These are phyloP conservation scores for Xylaria digitata DNA, from an alignment of 2,329 filamentous ascomycete genomes.

Conservation along the genomic window DNA sequence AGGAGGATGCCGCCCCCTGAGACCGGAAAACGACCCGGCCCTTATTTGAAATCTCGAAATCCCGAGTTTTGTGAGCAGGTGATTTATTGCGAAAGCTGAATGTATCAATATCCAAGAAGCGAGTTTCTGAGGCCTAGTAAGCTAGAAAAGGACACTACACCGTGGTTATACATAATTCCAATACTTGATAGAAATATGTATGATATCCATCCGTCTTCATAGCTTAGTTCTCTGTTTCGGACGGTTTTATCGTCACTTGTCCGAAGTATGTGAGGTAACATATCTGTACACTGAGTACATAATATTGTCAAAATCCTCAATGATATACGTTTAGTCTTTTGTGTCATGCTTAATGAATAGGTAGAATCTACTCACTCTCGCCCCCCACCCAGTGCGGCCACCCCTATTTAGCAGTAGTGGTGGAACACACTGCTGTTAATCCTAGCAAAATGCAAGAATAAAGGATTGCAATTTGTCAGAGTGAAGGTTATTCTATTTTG, in stretches of 20 bases:
- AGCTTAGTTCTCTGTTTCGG: background rate
- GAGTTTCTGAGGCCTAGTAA: constrained; percentile 10
- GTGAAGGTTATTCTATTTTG: constrained; percentile 23
- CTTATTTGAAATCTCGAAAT: background rate
- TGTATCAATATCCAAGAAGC: constrained; percentile 16
- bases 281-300: too few species aligned
- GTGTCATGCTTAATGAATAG: too few species aligned
- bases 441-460: background rate
- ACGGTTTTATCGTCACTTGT: background rate
- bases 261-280: background rate
- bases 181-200: constrained; percentile 15
- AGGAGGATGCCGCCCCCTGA: constrained; percentile 61
- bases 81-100: constrained; percentile 6
- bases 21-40: background rate
- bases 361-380: too few species aligned
- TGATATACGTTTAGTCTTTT: too few species aligned
- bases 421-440: background rate
- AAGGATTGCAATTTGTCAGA: constrained; percentile 10
- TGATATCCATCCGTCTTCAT: background rate
- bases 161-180: constrained; percentile 18
- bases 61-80: constrained; percentile 1
- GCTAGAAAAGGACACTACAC: constrained; percentile 5
- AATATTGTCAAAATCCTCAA: too few species aligned
- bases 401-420: too few species aligned
- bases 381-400: too few species aligned